A percentile compares a stretch with the other conserved stretches of the same genome.
These are phyloP conservation scores for Quercus lobata DNA, from an alignment of 331 rosid species.

Conservation along the genomic window DNA sequence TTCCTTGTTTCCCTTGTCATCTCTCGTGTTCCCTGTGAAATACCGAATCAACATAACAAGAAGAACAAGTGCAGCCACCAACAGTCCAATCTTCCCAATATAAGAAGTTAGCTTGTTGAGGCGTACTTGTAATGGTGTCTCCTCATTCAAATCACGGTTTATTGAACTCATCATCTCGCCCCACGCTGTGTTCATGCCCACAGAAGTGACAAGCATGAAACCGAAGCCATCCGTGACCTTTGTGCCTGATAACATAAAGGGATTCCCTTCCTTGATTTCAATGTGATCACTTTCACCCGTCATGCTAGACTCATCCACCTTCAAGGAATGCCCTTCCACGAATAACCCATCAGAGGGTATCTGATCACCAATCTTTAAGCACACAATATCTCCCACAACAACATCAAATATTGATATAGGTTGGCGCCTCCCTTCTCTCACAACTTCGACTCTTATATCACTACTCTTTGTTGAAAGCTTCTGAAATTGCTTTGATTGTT, in stretches of 20 bases:
- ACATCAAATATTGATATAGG: slow-evolving; percentile 27
- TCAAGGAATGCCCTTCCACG: slow-evolving; percentile 31
- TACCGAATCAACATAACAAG: slow-evolving; percentile 27
- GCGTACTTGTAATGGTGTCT: slow-evolving; percentile 33
- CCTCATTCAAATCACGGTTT: slow-evolving; percentile 21
- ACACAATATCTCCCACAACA: slow-evolving; percentile 36
- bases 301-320: slow-evolving; percentile 42
- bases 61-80: slow-evolving; percentile 30
- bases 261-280: slow-evolving; percentile 15
- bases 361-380: slow-evolving; percentile 36
- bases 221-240: slow-evolving; percentile 45
- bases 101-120: slow-evolving; percentile 33
- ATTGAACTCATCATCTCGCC: slow-evolving; percentile 44
- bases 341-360: slow-evolving; percentile 39
- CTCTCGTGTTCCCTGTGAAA: slow-evolving; percentile 33
- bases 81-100: slow-evolving; percentile 34
- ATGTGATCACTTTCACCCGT: slow-evolving; percentile 34
- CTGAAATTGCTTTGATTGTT: slow-evolving; percentile 32
- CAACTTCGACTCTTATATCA: slow-evolving; percentile 25
- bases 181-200: slow-evolving; percentile 36
- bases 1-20: slow-evolving; percentile 20
- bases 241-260: slow-evolving; percentile 34
- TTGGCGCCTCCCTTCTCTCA: slow-evolving; percentile 23
- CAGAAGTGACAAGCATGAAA: slow-evolving; percentile 36
- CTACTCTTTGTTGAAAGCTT: slow-evolving; percentile 31